phyloP scores from a whole-genome alignment of 2,329 filamentous ascomycete species.

The Fusarium verrucosum region DNA sequence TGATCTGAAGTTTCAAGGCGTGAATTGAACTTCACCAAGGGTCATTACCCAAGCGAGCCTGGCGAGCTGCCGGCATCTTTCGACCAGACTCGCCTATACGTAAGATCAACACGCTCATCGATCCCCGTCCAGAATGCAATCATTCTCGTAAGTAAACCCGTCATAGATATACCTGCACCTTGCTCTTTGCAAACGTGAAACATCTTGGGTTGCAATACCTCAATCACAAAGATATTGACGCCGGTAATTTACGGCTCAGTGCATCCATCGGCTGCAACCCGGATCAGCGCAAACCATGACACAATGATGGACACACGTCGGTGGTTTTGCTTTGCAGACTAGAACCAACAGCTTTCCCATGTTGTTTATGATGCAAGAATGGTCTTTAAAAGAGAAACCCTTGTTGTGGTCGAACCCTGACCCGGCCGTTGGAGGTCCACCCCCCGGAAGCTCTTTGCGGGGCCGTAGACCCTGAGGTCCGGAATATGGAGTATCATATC shows the following conservation, averaged over 20 bases:
- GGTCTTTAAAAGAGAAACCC: background rate
- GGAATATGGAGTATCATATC: constrained; percentile 12
- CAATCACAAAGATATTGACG: background rate
- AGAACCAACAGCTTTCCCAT: background rate
- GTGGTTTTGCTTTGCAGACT: background rate
- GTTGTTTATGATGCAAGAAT: constrained; percentile 21
- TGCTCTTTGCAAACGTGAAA: constrained; percentile 3
- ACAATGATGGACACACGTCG: constrained; percentile 1
- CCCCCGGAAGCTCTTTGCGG: constrained; percentile 23
- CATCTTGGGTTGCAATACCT: background rate
- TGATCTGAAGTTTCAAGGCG: background rate
- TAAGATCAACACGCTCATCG: background rate
- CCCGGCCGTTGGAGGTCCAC: constrained; percentile 30
- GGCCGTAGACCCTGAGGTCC: constrained; percentile 28
- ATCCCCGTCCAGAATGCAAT: background rate
- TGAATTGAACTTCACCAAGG: background rate
- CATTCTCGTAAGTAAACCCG: background rate
- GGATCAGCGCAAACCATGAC: constrained; percentile 5
- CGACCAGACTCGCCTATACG: too few species aligned
- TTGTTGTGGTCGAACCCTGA: constrained; percentile 16
- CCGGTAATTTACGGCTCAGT: constrained; percentile 27
- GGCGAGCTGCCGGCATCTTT: background rate
- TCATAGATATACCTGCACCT: background rate
- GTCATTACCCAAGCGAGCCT: background rate
- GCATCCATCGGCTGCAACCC: constrained; percentile 23